Percentiles rank a stretch among this genome's conserved stretches.
Evolutionary conservation across 2,329 filamentous ascomycete genomes (phyloP).

Genomic region (Aspergillus quadrilineatus): DNA sequence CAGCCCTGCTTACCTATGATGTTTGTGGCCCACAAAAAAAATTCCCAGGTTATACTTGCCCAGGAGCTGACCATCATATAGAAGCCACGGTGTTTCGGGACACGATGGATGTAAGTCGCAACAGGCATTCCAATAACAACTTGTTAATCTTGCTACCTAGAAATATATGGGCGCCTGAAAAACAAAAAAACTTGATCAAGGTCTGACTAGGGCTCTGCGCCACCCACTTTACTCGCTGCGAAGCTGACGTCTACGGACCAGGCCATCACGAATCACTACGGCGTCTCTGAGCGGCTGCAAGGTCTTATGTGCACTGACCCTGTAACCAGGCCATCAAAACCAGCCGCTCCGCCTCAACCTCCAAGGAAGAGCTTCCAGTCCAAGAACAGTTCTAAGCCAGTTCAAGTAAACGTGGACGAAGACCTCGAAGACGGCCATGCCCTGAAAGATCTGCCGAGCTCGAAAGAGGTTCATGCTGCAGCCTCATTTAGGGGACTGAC

Average conservation of each 20-base stretch:
- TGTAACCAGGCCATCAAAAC: conserved; percentile 28
- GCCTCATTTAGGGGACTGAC: conserved; percentile 41
- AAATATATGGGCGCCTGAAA: conserved; percentile 69
- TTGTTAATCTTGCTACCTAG: conserved; percentile 34
- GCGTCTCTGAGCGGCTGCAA: conserved; percentile 65
- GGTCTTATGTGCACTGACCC: conserved; percentile 64
- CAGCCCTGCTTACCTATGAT: conserved; percentile 31
- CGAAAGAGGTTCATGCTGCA: conserved; percentile 22
- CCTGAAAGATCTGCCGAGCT: conserved; percentile 24
- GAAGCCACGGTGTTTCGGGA: conserved; percentile 51
- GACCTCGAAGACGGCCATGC: conserved; percentile 35
- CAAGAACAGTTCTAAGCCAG: conserved; percentile 12
- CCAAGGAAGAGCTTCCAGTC: conserved; percentile 14
- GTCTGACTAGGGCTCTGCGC: conserved; percentile 21
- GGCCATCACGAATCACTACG: conserved; percentile 61
- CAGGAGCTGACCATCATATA: conserved; percentile 23
- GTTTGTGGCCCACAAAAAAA: conserved; percentile 24
- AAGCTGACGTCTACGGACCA: conserved; percentile 19
- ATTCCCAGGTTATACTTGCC: neutral
- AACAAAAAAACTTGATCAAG: conserved; percentile 57
- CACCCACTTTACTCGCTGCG: neutral
- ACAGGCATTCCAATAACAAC: too few relatives aligned
- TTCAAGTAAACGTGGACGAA: conserved; percentile 24
- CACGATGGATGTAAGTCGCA: conserved; percentile 67
- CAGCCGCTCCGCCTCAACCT: conserved; percentile 18